Percentiles rank a stretch among this genome's conserved stretches.
Conservation (phyloP, 371 early-diverging fungal genomes). For the Mucor sp. region DNA sequence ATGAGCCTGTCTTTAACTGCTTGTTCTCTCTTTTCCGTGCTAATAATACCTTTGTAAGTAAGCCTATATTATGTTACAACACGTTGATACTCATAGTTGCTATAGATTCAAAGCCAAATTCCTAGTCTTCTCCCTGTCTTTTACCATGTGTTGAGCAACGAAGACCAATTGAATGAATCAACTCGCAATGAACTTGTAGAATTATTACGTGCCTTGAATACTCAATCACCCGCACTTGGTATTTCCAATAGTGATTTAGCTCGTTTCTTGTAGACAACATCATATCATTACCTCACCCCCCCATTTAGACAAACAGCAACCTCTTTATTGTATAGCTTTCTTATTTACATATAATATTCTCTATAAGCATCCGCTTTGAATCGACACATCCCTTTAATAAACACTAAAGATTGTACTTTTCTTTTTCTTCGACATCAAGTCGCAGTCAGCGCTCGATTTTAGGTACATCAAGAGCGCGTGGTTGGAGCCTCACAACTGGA, state of each 20-base stretch:
- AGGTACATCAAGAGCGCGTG: too few relatives aligned
- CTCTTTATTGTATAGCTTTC: not conserved
- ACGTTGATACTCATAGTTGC: not conserved
- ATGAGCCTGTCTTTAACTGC: conserved; percentile 74
- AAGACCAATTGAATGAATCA: conserved; percentile 58
- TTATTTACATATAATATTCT: conserved; percentile 3
- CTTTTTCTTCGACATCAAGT: not conserved
- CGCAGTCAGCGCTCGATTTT: too few relatives aligned
- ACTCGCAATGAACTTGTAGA: conserved; percentile 62
- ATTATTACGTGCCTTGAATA: conserved; percentile 51
- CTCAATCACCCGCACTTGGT: conserved; percentile 38
- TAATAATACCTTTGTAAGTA: conserved; percentile 41
- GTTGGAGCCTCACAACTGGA: too few relatives aligned
- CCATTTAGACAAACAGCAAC: conserved; percentile 1
- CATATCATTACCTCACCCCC: not conserved
- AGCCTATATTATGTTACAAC: too few relatives aligned
- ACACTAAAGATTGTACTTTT: not conserved
- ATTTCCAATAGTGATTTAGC: conserved; percentile 27
- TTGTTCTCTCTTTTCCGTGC: conserved; percentile 61
- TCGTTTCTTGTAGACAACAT: conserved; percentile 26
- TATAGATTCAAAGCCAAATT: conserved; percentile 38
- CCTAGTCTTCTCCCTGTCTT: conserved; percentile 48
- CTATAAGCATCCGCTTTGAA: not conserved
- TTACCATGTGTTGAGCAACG: conserved; percentile 45
- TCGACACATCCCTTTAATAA: not conserved